These are phyloP conservation scores for Vitis labrusca DNA, from an alignment of 164 flowering plant genomes.

Conservation along the genomic window DNA sequence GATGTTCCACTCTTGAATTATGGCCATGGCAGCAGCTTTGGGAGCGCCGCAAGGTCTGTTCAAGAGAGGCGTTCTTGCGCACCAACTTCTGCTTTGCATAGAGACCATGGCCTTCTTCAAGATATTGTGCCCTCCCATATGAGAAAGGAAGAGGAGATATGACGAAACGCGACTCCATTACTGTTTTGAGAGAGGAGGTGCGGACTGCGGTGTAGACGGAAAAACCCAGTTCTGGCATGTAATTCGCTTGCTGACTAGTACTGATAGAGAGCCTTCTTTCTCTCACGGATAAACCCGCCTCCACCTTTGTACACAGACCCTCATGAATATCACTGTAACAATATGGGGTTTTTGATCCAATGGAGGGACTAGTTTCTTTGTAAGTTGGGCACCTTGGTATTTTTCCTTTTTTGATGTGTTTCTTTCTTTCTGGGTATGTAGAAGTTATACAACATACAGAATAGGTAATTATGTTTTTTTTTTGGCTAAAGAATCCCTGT, in stretches of 20 bases:
- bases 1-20: constrained; percentile 12
- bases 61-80: constrained; percentile 15
- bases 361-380: background rate
- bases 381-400: background rate
- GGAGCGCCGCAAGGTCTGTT: background rate
- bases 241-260: constrained; percentile 3
- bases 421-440: constrained; percentile 1
- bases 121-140: constrained; percentile 48
- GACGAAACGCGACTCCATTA: background rate
- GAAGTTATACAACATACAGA: background rate
- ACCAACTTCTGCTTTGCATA: constrained; percentile 19
- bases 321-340: constrained; percentile 4
- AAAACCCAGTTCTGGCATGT: constrained; percentile 5
- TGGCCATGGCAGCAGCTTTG: background rate
- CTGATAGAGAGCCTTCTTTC: background rate
- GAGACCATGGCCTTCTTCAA: constrained; percentile 60
- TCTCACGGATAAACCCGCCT: constrained; percentile 1
- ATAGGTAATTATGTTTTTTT: background rate
- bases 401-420: background rate
- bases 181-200: background rate
- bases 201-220: constrained; percentile 6
- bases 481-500: background rate
- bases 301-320: background rate
- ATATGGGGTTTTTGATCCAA: constrained; percentile 1
- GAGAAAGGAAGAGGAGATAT: constrained; percentile 35